These are phyloP conservation scores for Scedosporium minutisporum DNA, from an alignment of 2,329 filamentous ascomycete genomes.

Conservation along the genomic window DNA sequence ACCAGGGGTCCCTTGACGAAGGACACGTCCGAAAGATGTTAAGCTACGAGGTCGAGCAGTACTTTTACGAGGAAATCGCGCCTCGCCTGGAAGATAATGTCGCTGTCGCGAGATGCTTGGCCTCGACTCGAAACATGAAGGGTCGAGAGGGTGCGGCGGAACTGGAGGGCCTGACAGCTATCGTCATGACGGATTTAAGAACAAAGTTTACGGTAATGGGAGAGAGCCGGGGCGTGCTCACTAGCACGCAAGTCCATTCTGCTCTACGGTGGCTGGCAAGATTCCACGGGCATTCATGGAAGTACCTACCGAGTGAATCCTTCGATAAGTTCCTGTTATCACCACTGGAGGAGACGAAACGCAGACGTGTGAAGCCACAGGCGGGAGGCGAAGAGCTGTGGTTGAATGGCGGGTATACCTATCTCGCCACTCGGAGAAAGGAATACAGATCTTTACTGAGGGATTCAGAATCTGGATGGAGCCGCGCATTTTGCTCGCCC, in stretches of 20 bases:
- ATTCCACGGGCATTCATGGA: conserved; percentile 50
- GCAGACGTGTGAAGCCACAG: conserved; percentile 14
- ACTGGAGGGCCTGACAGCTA: conserved; percentile 36
- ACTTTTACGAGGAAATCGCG: conserved; percentile 51
- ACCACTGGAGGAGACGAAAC: conserved; percentile 43
- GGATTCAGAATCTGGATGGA: conserved; percentile 47
- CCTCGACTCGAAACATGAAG: conserved; percentile 26
- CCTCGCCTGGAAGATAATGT: conserved; percentile 32
- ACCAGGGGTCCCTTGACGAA: conserved; percentile 37
- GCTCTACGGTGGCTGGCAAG: conserved; percentile 52
- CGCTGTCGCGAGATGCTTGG: conserved; percentile 40
- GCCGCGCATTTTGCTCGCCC: conserved; percentile 32
- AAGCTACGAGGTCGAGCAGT: conserved; percentile 58
- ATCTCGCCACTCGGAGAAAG: conserved; percentile 50
- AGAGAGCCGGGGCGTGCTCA: conserved; percentile 40
- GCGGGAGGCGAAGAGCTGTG: conserved; percentile 30
- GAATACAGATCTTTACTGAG: conserved; percentile 42
- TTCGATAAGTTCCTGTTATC: conserved; percentile 32
- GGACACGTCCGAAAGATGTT: conserved; percentile 56
- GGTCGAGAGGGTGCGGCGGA: conserved; percentile 19
- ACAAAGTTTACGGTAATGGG: conserved; percentile 44
- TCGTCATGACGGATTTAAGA: conserved; percentile 47
- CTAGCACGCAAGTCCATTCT: conserved; percentile 35
- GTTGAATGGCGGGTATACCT: conserved; percentile 61
- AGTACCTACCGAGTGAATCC: not conserved